Evolutionary conservation across 192 early-diverging fungal genomes (phyloP).

Genomic region (Coemansia sp.): DNA sequence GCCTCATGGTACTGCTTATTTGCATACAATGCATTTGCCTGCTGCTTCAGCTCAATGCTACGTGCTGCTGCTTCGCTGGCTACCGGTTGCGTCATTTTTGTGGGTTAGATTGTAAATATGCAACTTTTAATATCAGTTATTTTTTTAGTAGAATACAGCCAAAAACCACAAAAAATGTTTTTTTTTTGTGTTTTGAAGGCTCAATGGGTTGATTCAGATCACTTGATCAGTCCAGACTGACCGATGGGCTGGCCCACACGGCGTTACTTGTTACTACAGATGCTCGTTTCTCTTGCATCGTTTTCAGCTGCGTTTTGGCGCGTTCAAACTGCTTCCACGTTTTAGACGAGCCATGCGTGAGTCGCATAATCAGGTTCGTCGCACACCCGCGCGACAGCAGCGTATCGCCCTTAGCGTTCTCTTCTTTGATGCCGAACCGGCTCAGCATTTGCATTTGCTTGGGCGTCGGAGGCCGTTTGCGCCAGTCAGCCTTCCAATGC

Average conservation of each 20-base stretch:
- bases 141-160: background rate
- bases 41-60: conserved; percentile 35
- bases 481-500: conserved; percentile 57
- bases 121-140: background rate
- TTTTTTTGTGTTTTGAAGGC: background rate
- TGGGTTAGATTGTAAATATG: background rate
- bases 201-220: background rate
- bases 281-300: background rate
- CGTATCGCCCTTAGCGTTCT: background rate
- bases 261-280: background rate
- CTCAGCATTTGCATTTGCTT: conserved; percentile 56
- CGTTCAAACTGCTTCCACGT: conserved; percentile 44
- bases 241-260: background rate
- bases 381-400: conserved; percentile 65
- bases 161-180: background rate
- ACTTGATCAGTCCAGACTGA: background rate
- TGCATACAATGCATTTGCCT: conserved; percentile 47
- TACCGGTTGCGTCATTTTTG: conserved; percentile 9
- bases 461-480: conserved; percentile 53
- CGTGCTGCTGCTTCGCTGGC: conserved; percentile 8
- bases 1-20: conserved; percentile 78
- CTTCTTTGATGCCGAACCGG: conserved; percentile 35
- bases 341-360: conserved; percentile 57
- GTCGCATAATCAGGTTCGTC: conserved; percentile 63
- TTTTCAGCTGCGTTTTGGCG: background rate